Conservation (phyloP, 768 basidiomycete species). For the Phaffia australis region DNA sequence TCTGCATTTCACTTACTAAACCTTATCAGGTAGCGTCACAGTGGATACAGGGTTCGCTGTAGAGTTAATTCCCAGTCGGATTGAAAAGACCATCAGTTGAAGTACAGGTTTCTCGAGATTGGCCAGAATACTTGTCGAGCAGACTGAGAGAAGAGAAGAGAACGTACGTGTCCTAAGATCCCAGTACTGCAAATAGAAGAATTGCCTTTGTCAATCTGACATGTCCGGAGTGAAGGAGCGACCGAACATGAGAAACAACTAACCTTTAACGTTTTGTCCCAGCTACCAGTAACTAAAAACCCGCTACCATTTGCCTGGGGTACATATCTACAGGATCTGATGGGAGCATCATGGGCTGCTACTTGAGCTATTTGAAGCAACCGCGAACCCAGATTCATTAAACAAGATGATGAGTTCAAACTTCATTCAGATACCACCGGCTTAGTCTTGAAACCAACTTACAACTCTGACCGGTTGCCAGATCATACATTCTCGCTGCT, state of each 20-base stretch:
- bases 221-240: neutral
- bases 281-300: slow-evolving; percentile 5
- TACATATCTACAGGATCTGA: slow-evolving; percentile 16
- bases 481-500: slow-evolving; percentile 81
- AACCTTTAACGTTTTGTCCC: slow-evolving; percentile 12
- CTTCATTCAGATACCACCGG: neutral
- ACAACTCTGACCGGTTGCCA: slow-evolving; percentile 62
- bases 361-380: slow-evolving; percentile 21
- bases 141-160: neutral
- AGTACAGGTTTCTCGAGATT: no score
- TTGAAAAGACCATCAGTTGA: neutral
- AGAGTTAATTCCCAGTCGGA: neutral
- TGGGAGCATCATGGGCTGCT: slow-evolving; percentile 30
- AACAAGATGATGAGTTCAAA: neutral
- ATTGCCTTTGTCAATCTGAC: neutral
- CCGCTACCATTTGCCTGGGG: slow-evolving; percentile 7
- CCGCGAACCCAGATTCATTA: no score
- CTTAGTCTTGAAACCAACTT: neutral
- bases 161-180: slow-evolving; percentile 9
- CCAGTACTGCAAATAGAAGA: slow-evolving; percentile 7
- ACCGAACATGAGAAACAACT: neutral
- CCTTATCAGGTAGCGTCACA: slow-evolving; percentile 13
- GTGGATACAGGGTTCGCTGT: slow-evolving; percentile 10
- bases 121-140: no score
- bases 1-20: neutral